phyloP scores from a whole-genome alignment of 2,329 filamentous ascomycete species.

The Thielaviopsis populi region DNA sequence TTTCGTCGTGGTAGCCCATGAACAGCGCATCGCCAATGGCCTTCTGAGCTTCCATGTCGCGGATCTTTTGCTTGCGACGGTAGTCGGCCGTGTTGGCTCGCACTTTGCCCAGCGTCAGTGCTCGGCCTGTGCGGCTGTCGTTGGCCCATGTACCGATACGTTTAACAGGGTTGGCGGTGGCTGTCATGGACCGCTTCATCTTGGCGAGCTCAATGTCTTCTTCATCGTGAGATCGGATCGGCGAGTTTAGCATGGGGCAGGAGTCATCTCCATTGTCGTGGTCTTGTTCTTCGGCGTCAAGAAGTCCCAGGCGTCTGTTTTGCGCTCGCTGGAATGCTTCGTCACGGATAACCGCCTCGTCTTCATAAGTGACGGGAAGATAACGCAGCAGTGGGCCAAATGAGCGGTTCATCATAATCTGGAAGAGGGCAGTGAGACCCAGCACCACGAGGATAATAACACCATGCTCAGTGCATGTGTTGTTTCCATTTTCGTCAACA shows the following conservation, averaged over 20 bases:
- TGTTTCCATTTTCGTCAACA: constrained; percentile 36
- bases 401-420: constrained; percentile 63
- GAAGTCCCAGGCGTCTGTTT: constrained; percentile 49
- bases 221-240: constrained; percentile 16
- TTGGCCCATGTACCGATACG: constrained; percentile 34
- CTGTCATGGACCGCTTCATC: constrained; percentile 19
- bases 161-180: constrained; percentile 32
- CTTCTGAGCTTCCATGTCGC: constrained; percentile 57
- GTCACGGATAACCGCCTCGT: constrained; percentile 83
- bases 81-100: constrained; percentile 31
- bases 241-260: constrained; percentile 18
- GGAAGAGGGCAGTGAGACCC: constrained; percentile 59
- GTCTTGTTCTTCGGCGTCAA: constrained; percentile 34
- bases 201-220: constrained; percentile 27
- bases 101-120: constrained; percentile 15
- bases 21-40: constrained; percentile 70
- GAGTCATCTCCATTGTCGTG: constrained; percentile 32
- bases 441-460: constrained; percentile 69
- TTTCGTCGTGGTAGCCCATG: constrained; percentile 75
- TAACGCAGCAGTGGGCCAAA: constrained; percentile 80
- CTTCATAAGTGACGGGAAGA: constrained; percentile 86
- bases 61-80: constrained; percentile 33
- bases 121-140: constrained; percentile 18
- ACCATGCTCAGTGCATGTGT: constrained; percentile 58
- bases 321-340: constrained; percentile 74